Conservation (phyloP, 495 filamentous ascomycete species). For the Geopyxis carbonaria region DNA sequence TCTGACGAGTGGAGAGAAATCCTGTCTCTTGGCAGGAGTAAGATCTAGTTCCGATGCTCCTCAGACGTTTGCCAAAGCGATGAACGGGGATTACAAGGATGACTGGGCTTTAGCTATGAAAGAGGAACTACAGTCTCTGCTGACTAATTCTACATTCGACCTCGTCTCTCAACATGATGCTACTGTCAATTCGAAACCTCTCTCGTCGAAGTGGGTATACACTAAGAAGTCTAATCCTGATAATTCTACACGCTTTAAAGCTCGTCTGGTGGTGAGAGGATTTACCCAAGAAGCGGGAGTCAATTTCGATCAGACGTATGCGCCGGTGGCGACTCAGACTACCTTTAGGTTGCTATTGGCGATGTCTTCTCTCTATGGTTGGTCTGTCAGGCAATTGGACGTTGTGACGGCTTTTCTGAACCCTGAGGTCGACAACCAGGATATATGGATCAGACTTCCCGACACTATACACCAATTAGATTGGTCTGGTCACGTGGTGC, state of each 20-base stretch:
- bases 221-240: conserved; percentile 1
- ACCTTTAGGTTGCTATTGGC: not conserved
- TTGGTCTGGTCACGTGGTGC: no score
- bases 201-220: not conserved
- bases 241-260: not conserved
- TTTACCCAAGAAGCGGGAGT: not conserved
- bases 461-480: not conserved
- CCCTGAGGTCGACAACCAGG: not conserved
- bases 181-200: no score
- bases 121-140: no score
- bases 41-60: no score
- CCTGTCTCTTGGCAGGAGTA: no score
- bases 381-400: conserved; percentile 1
- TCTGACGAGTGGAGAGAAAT: no score
- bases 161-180: no score
- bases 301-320: conserved; percentile 2
- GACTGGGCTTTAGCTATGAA: no score
- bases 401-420: conserved; percentile 7
- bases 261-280: not conserved
- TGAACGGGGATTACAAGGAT: no score
- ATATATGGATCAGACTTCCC: not conserved
- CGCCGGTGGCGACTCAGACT: not conserved
- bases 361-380: not conserved
- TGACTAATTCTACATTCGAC: no score
- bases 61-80: no score